A percentile compares a stretch with the other conserved stretches of the same genome.
Evolutionary conservation across 768 basidiomycete species (phyloP).

Genomic region (Rhizopogon sp.): DNA sequence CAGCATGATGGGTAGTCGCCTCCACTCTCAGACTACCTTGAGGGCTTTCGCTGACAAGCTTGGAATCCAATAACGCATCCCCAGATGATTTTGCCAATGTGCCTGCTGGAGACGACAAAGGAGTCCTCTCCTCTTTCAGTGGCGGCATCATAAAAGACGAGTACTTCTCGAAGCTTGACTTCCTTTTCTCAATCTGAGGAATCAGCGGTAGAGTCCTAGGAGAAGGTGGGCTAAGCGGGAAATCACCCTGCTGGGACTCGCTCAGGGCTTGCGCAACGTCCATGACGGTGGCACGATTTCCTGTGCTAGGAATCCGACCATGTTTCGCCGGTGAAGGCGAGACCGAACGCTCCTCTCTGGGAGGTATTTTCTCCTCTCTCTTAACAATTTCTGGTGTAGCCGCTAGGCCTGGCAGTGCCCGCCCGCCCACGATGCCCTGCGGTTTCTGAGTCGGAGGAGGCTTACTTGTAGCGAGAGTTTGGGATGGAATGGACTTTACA

Average conservation of each 20-base stretch:
- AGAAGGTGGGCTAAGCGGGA: constrained; percentile 8
- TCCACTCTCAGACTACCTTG: constrained; percentile 7
- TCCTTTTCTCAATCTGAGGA: constrained; percentile 47
- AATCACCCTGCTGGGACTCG: constrained; percentile 21
- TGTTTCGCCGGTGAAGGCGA: constrained; percentile 37
- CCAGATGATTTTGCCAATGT: constrained; percentile 39
- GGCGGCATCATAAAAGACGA: constrained; percentile 59
- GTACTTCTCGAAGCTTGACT: constrained; percentile 65
- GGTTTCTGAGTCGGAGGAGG: constrained; percentile 7
- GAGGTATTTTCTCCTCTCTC: constrained; percentile 12
- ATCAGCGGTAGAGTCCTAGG: constrained; percentile 11
- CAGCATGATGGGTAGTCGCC: background rate
- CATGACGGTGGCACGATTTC: constrained; percentile 70
- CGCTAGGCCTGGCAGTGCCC: constrained; percentile 38
- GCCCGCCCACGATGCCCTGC: constrained; percentile 29
- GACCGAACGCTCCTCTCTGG: constrained; percentile 9
- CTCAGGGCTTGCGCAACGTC: constrained; percentile 65
- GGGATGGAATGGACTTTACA: constrained; percentile 17
- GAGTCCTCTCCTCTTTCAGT: constrained; percentile 64
- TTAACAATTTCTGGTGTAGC: background rate
- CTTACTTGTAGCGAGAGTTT: background rate
- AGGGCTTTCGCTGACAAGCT: constrained; percentile 9
- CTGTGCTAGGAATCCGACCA: constrained; percentile 60
- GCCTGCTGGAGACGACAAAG: constrained; percentile 45
- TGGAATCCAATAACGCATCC: constrained; percentile 1